phyloP scores from a whole-genome alignment of 805 yeast species.

The Komagataella mondaviorum region DNA sequence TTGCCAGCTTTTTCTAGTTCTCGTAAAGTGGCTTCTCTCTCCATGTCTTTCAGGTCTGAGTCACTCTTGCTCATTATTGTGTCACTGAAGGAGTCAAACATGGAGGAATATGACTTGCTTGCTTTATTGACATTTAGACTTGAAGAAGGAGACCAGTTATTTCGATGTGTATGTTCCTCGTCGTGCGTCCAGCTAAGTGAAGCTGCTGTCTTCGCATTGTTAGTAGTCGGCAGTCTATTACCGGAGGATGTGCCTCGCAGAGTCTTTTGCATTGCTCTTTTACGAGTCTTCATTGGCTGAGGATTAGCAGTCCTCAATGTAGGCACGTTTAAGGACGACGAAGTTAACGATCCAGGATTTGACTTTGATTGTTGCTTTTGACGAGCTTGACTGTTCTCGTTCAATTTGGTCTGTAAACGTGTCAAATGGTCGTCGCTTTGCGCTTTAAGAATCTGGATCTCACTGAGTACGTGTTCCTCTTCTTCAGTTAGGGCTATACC shows the following conservation, averaged over 20 bases:
- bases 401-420: constrained; percentile 14
- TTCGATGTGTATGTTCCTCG: constrained; percentile 5
- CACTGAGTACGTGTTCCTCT: constrained; percentile 28
- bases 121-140: constrained; percentile 9
- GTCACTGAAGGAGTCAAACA: constrained; percentile 8
- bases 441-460: constrained; percentile 20
- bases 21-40: constrained; percentile 11
- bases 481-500: constrained; percentile 25
- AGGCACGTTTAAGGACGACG: constrained; percentile 11
- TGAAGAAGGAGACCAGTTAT: constrained; percentile 21
- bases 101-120: constrained; percentile 12
- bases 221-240: constrained; percentile 3
- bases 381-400: neutral
- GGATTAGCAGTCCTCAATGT: constrained; percentile 16
- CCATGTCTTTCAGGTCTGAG: constrained; percentile 9
- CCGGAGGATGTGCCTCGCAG: constrained; percentile 4
- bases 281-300: constrained; percentile 14
- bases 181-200: constrained; percentile 10
- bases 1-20: constrained; percentile 14
- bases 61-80: constrained; percentile 1
- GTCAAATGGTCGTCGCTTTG: constrained; percentile 25
- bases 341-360: constrained; percentile 2
- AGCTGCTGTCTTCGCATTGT: constrained; percentile 20
- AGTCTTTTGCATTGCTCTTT: constrained; percentile 10
- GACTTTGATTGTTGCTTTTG: neutral